Base-by-base conservation (phyloP, 345 rosid species). In the Nephelium lappaceum region DNA sequence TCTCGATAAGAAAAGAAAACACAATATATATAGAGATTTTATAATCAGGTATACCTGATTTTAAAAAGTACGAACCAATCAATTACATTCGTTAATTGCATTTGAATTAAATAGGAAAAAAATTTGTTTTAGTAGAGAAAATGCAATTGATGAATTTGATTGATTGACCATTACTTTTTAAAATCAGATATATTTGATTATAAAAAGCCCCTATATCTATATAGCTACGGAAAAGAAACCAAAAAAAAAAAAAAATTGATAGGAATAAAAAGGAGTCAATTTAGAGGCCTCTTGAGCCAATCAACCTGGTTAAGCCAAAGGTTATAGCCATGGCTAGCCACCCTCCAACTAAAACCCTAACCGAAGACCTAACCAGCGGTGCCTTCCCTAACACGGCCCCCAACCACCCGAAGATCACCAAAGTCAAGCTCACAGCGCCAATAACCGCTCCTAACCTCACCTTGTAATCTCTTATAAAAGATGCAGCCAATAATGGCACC, bases 241-340 rank as follows among this genome's bases (percentile, higher is more conserved):
- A 23, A 67, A 16, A 67, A 38, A 39, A 67, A 18, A 7, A 66
- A 5, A 51, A 53, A 51, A 12, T 5, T 14, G 11, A 58, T 23
- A 55, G 14, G n/a, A 4, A 73, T 36, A 19, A 15, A 67, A 9
- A 67, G 19, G 10, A 15, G 31, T 45, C 51, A 8, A 11, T 7
- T 45, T 11, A 86, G 14, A 89, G 86, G 23, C 86, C 98, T 68
- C 85, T 86, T 15, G 93, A 82, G 3, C 93, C 98, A 57, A 95
- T 89, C 77, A 92, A 80, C 85, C 87, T 95, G 73, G 98, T 93
- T 18, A 95, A 78, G 11, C 95, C 98, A 82, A 85, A 95, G 27
- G 98, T 95, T 23, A 93, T 69, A 18, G 95, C 98, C 98, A 95
- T 95, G 43, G 99, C 99, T 23, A 95, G 61, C 94, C 98, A 92